Percentiles rank a stretch among this genome's conserved stretches.
Conservation (phyloP, 768 basidiomycete species). For the Erythrobasidium yunnanense region DNA sequence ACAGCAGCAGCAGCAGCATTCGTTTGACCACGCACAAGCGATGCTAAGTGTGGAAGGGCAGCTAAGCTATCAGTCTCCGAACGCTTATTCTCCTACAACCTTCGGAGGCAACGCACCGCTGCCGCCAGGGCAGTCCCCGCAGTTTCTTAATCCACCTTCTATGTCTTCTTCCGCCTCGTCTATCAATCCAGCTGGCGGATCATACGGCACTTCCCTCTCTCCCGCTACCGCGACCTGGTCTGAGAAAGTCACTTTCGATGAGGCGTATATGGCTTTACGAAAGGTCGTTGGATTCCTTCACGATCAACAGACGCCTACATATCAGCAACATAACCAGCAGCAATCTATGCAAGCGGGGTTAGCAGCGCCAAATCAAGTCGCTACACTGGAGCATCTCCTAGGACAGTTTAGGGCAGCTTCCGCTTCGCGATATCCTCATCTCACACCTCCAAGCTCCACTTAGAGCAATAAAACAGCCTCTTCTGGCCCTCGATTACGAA, state of each 20-base stretch:
- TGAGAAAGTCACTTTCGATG: slow-evolving; percentile 11
- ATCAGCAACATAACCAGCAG: neutral
- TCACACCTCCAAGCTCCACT: slow-evolving; percentile 8
- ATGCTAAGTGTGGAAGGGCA: too few relatives aligned
- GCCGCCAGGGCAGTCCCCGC: too few relatives aligned
- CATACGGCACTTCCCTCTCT: neutral
- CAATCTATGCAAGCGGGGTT: neutral
- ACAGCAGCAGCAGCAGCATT: too few relatives aligned
- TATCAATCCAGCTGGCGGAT: neutral
- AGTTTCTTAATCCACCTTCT: too few relatives aligned
- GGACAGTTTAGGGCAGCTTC: neutral
- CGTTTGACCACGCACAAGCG: too few relatives aligned
- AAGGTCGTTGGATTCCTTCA: slow-evolving; percentile 11
- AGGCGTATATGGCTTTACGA: slow-evolving; percentile 4
- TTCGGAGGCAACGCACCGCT: too few relatives aligned
- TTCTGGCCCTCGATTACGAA: neutral
- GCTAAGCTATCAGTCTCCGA: too few relatives aligned
- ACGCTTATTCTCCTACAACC: too few relatives aligned
- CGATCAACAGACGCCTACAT: neutral
- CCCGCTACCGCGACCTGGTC: neutral
- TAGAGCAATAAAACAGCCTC: neutral
- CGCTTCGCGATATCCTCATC: neutral
- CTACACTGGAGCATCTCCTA: neutral
- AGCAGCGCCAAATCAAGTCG: neutral
- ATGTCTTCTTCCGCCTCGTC: neutral